Conservation (phyloP, 768 basidiomycete species). For the Cyclocybe cylindracea region DNA sequence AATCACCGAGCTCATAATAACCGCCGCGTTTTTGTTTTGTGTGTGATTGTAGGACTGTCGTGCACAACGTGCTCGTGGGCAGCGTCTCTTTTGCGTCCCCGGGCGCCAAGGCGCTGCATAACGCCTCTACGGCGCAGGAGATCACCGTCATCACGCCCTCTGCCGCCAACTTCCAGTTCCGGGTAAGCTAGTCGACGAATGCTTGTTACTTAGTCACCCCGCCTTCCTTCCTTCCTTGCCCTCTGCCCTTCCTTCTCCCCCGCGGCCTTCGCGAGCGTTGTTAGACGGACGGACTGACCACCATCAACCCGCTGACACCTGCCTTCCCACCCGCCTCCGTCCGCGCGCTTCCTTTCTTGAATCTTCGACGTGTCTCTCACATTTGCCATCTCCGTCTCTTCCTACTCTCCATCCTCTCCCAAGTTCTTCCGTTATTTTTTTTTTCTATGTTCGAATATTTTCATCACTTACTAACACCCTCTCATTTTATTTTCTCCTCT, state of each 20-base stretch:
- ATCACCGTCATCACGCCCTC: slow-evolving; percentile 71
- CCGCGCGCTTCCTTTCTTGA: no score
- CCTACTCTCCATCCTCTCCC: no score
- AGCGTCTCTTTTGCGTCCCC: slow-evolving; percentile 79
- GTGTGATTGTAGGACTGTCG: slow-evolving; percentile 53
- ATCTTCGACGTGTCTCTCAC: no score
- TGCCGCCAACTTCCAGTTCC: slow-evolving; percentile 52
- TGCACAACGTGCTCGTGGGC: slow-evolving; percentile 73
- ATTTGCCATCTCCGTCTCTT: no score
- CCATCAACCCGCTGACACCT: no score
- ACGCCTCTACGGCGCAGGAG: slow-evolving; percentile 82
- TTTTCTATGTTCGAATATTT: neutral
- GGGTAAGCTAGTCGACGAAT: slow-evolving; percentile 37
- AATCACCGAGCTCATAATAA: slow-evolving; percentile 3
- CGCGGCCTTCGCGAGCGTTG: no score
- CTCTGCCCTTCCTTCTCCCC: neutral
- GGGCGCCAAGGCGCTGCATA: slow-evolving; percentile 75
- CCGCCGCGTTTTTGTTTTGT: neutral
- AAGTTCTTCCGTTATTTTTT: neutral
- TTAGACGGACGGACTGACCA: no score
- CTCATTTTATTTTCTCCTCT: slow-evolving; percentile 1
- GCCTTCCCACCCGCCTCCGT: no score
- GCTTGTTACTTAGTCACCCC: no score
- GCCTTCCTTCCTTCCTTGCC: neutral
- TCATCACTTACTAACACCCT: neutral